Evolutionary conservation across 2,329 filamentous ascomycete genomes (phyloP), one percentile per base, ranked within the genome.

Genomic region (Penicillium sp.): DNA sequence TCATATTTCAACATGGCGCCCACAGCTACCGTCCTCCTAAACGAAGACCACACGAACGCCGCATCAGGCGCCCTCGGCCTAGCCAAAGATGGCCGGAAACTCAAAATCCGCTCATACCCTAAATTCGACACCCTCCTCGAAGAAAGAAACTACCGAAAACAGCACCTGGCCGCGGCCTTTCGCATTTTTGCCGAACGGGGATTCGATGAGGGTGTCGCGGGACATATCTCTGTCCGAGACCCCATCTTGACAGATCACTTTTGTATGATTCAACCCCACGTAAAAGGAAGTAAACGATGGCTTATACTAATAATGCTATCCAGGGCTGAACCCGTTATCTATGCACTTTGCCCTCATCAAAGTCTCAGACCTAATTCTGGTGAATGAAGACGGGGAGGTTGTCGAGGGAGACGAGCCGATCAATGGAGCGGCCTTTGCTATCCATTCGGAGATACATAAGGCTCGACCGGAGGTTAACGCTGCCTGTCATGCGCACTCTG

Each of bases 131-230:
- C 80, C 25, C 79, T 80, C 57, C 78, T 79, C 37, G 79, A 81
- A 47, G 81, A 90, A 56, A 84, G 88, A 21, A 79, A 80, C 66
- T 88, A 88, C 78, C 33, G 42, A n/a, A 55, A 56, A 19, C 42
- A 84, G 27, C 87, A 90, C 72, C 88, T 88, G 81, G 86, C 87
- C 4, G 82, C 83, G 3, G 86, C 85, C 4, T 91, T 91, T 73
- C 85, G 88, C 27, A 81, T 88, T 68, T 90, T 88, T 70, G 80
- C 85, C 1, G 82, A 86, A 47, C 82, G 85, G 64, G 85, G 85
- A 50, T 89, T 85, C 72, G 85, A 84, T 0, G 88, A 90, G 72
- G 88, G 88, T 54, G 88, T 89, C 78, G 80, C 80, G 27, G 88
- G 88, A 0, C 87, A 90, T 71, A 90, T 91, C 62, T 83, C 78